Evolutionary conservation across 805 yeast genomes (phyloP).

Genomic region (Candida odintsovae): DNA sequence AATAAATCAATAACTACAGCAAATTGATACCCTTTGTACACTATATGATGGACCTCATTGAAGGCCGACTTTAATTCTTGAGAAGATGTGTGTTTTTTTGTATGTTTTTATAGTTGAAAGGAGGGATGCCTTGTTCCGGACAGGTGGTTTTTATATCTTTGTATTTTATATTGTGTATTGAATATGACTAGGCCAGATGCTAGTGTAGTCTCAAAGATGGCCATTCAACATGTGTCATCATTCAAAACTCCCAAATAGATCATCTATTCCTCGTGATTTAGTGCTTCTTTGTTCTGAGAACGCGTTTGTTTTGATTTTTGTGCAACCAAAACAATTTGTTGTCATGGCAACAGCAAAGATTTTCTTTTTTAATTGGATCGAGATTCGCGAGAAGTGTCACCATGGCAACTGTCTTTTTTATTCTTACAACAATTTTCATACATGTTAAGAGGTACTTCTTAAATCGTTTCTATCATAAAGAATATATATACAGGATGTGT

Average conservation of each 20-base stretch:
- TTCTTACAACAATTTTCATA: no score
- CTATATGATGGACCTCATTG: not conserved
- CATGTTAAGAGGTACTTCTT: no score
- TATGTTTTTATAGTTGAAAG: not conserved
- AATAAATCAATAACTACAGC: constrained; percentile 3
- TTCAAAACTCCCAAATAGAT: no score
- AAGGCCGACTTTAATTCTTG: not conserved
- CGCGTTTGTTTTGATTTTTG: not conserved
- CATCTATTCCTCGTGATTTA: no score
- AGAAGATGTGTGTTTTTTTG: not conserved
- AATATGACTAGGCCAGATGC: not conserved
- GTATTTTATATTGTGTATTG: not conserved
- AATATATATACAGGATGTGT: not conserved
- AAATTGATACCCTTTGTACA: not conserved
- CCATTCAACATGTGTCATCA: no score
- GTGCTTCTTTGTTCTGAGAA: not conserved
- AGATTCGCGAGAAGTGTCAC: not conserved
- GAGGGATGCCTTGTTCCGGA: not conserved
- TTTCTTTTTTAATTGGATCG: not conserved
- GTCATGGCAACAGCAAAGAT: no score
- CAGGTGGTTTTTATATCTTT: not conserved
- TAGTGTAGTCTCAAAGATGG: not conserved
- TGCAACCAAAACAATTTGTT: not conserved
- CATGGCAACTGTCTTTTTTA: not conserved
- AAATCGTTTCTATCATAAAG: not conserved